Evolutionary conservation across 768 basidiomycete species (phyloP), one percentile per base, ranked within the genome.

Genomic region (Phaeolepiota aurea): DNA sequence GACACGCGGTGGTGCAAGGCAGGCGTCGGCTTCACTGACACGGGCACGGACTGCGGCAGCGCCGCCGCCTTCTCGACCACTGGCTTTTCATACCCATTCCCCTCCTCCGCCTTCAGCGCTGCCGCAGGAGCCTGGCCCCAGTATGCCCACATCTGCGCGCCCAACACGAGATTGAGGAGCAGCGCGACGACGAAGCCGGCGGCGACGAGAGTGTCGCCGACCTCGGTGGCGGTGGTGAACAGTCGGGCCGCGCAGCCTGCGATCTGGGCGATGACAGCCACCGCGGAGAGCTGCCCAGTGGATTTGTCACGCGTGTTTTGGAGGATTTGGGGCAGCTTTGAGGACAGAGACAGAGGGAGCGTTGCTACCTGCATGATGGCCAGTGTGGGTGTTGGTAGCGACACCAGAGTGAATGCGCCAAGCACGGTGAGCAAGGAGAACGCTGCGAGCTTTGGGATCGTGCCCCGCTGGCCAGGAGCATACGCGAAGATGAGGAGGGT

Each of bases 281-380:
- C 88, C 0, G 90, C 78, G 9, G 90, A 93, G 31, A 99, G 83
- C 54, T 97, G 91, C 9, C 96, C 96, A 0, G 96, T 98, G 4
- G 83, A 87, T 37, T 71, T 62, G 3, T 77, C 68, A 33, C 74
- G 75, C 42, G 76, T 58, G 67, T 96, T 99, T 51, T 87, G 79
- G 40, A 71, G 52, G 60, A 98, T 98, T 51, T 98, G 96, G 3
- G 96, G 96, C 34, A 96, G 63, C 63, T 98, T 98, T 45, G 91
- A 91, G 59, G 88, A 82, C 20, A 97, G 71, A 2, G 89, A 86
- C 18, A 98, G 76, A 0, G 96, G 96, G 23, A 99, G 80, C 3
- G 93, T 96, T 42, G 77, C 65, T 10, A 90, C 64, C 60, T 97
- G 92, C 23, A 93, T 74, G 34, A 83, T 48, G 10, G 87, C 66